These are phyloP conservation scores for Agrocybe pediades DNA, from an alignment of 768 basidiomycete species.

Conservation along the genomic window DNA sequence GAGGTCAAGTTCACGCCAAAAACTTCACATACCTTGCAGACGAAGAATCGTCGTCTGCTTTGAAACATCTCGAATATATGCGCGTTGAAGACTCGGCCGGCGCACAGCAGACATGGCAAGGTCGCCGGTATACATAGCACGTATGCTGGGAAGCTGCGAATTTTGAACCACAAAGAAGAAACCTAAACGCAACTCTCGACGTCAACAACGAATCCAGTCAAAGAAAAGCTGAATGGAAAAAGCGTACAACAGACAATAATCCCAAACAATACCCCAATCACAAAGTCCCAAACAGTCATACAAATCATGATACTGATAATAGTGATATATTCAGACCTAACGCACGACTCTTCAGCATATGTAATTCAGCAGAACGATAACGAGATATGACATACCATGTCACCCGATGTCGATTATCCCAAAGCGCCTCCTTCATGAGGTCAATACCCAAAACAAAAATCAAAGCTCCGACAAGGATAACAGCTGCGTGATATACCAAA, in stretches of 20 bases:
- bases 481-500: slow-evolving; percentile 48
- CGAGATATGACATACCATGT: slow-evolving; percentile 51
- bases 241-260: slow-evolving; percentile 85
- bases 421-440: slow-evolving; percentile 91
- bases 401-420: slow-evolving; percentile 92
- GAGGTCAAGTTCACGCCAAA: neutral
- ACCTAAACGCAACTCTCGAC: slow-evolving; percentile 43
- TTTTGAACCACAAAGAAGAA: slow-evolving; percentile 98
- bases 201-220: neutral
- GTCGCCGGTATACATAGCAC: slow-evolving; percentile 81
- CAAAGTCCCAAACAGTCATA: slow-evolving; percentile 96
- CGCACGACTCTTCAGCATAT: slow-evolving; percentile 1
- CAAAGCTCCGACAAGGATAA: slow-evolving; percentile 88
- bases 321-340: slow-evolving; percentile 77
- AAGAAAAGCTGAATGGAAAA: neutral
- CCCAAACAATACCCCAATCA: slow-evolving; percentile 89
- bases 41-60: slow-evolving; percentile 88
- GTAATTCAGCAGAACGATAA: slow-evolving; percentile 8
- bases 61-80: slow-evolving; percentile 90
- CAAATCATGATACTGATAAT: slow-evolving; percentile 85
- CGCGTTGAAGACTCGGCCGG: slow-evolving; percentile 82
- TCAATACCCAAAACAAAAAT: slow-evolving; percentile 96
- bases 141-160: slow-evolving; percentile 82
- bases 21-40: slow-evolving; percentile 64
- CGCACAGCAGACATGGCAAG: slow-evolving; percentile 90